These are phyloP conservation scores for Xanthoparmelia taractica DNA, from an alignment of 495 filamentous ascomycete species.

Conservation along the genomic window DNA sequence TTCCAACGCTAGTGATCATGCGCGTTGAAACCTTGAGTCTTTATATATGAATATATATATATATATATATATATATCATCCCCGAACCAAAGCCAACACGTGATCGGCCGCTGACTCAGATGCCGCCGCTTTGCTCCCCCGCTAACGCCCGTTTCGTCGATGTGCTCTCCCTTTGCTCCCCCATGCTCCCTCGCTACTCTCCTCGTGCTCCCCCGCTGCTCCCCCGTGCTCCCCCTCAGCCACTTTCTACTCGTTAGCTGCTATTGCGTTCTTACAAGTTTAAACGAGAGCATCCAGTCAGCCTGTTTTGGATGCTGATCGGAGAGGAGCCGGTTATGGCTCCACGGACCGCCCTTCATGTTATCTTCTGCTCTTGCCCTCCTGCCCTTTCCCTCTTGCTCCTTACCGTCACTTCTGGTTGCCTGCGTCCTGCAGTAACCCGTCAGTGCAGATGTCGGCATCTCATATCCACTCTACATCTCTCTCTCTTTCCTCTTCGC, in stretches of 20 bases:
- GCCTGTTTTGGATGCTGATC: no score
- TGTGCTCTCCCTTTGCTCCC: constrained; percentile 10
- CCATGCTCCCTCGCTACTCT: constrained; percentile 12
- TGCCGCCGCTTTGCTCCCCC: constrained; percentile 11
- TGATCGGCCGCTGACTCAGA: neutral
- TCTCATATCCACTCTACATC: no score
- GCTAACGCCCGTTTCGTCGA: constrained; percentile 6
- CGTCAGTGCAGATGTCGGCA: no score
- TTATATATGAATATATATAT: no score
- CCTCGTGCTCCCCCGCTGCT: no score
- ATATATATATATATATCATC: constrained; percentile 10
- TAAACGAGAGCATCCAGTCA: constrained; percentile 4
- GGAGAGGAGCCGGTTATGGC: constrained; percentile 8
- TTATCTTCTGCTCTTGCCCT: constrained; percentile 5
- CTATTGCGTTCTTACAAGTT: constrained; percentile 9
- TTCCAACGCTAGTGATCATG: neutral
- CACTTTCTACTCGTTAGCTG: constrained; percentile 11
- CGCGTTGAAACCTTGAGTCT: neutral
- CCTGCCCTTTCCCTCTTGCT: constrained; percentile 5
- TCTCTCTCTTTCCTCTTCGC: no score
- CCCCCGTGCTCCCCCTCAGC: no score
- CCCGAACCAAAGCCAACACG: constrained; percentile 6
- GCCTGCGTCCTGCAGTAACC: neutral
- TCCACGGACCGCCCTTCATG: constrained; percentile 2
- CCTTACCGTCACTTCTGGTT: constrained; percentile 1